Base-by-base conservation (phyloP, 2,329 filamentous ascomycete genomes). In the Scorias spongiosa region DNA sequence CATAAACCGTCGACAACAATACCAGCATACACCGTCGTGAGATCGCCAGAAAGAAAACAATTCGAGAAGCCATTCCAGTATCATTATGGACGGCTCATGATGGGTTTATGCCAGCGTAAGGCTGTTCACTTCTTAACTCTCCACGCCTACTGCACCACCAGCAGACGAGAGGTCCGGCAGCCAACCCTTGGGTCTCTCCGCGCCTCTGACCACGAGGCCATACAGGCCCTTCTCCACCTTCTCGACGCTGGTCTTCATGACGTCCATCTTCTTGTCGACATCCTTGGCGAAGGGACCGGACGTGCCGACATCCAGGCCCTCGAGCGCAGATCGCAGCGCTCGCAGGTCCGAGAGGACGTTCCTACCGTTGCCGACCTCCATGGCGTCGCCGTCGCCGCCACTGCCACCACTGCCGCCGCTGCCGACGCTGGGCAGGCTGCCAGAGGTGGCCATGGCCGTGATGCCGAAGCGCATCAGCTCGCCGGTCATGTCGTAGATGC, bases 381-480 rank as follows among this genome's bases (percentile, higher is more conserved):
- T 56, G 30, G 58, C 59, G 15, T 50, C 41, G 6, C 54, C 50
- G 9, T 55, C 53, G 5, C 48, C 46, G n/a, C n/a, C n/a, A n/a
- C n/a, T n/a, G 10, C 45, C 30, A 29, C 47, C 34, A 52, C 47
- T 44, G 42, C 49, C 46, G 48, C 50, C 59, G 42, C 38, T 46
- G 28, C 66, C 65, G 3, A 67, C 70, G 48, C 70, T 61, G n/a
- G 68, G 66, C 17, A 74, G 60, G 37, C 65, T 66, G 11, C 81
- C 82, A 7, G 70, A 80, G 5, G 87, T 82, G 1, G 87, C 87
- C 60, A 93, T 83, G 20, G 80, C 78, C 5, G 88, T 88, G 42
- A 94, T 91, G 0, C 86, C 87, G 63, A 95, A 96, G 28, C 88
- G 76, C 91, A 98, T 98, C 69, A 96, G 72, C 67, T 98, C 91